Base-by-base conservation (phyloP, 2,329 filamentous ascomycete species). In the Juglanconis sp. region DNA sequence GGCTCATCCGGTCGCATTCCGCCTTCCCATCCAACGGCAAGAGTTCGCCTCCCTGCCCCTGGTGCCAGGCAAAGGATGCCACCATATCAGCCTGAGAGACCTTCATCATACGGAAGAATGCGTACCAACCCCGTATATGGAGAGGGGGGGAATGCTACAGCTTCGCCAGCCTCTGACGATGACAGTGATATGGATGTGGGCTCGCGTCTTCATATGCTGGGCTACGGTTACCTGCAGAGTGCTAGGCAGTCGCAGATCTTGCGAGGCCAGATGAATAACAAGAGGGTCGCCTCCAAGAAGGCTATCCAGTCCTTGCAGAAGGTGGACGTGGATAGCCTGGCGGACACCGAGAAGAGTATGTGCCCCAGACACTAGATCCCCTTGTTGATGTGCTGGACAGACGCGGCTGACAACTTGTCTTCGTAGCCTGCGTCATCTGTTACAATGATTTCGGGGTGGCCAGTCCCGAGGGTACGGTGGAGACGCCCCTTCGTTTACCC, bases 361-460 rank as follows among this genome's bases (percentile, higher is more conserved):
- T 72, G 57, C 38, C 54, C 56, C 67, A 31, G 35, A 13, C 10
- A 15, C 15, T 34, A 42, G 4, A 48, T 47, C 49, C n/a, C 3
- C 9, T 53, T 24, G 42, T 55, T 63, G 65, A 58, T 46, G 24
- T 54, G 9, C 7, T 31, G 13, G 7, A 11, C 40, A 3, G 36
- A 34, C 32, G 10, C 30, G 10, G 59, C 63, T 63, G 30, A 59
- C 46, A 6, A 30, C 44, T 61, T 47, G 1, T 15, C n/a, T 34
- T 62, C 32, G 5, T 64, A 88, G 85, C 72, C 13, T 88, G 85
- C 67, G 78, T 83, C 24, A 88, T 88, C 61, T 88, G 85, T 72
- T 87, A 87, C 67, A 87, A 86, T 64, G 83, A 86, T 8, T 87
- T 81, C 65, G 83, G 83, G 38, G 74, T 79, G 13, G 69, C 74